A percentile compares a stretch with the other conserved stretches of the same genome.
Evolutionary conservation across 345 rosid genomes (phyloP).

Genomic region (Eutrema yunnanense): DNA sequence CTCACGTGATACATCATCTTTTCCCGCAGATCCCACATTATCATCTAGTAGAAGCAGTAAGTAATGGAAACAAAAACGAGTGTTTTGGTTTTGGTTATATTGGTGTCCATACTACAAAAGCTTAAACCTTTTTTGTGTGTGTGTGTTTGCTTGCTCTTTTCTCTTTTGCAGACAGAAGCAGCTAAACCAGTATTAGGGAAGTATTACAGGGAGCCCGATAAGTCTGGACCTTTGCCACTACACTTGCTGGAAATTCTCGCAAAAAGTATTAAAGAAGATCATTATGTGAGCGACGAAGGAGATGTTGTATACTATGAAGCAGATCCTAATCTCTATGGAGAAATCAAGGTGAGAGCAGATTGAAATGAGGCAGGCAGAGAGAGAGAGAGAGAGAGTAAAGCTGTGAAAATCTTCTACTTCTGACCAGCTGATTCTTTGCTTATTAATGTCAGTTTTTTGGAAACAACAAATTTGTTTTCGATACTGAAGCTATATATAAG

Average conservation of each 20-base stretch:
- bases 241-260: slow-evolving; percentile 44
- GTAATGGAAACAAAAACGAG: slow-evolving; percentile 3
- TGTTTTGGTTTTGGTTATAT: not conserved
- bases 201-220: slow-evolving; percentile 74
- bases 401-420: slow-evolving; percentile 4
- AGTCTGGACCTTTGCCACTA: slow-evolving; percentile 65
- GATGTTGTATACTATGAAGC: slow-evolving; percentile 66
- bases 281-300: slow-evolving; percentile 67
- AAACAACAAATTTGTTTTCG: slow-evolving; percentile 15
- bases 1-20: slow-evolving; percentile 89
- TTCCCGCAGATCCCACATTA: slow-evolving; percentile 98
- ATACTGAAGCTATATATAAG: not conserved
- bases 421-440: slow-evolving; percentile 17
- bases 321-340: slow-evolving; percentile 39
- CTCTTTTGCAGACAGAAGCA: slow-evolving; percentile 61
- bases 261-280: slow-evolving; percentile 63
- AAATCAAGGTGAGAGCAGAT: slow-evolving; percentile 18
- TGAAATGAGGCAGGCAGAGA: slow-evolving; percentile 27
- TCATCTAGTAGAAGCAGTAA: slow-evolving; percentile 83
- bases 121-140: not conserved
- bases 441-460: slow-evolving; percentile 2
- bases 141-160: not conserved
- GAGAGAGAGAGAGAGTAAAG: not conserved
- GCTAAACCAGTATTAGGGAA: slow-evolving; percentile 78
- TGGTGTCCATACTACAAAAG: not conserved